These are phyloP conservation scores for Starmerella floricola DNA, from an alignment of 805 yeast species.

Conservation along the genomic window DNA sequence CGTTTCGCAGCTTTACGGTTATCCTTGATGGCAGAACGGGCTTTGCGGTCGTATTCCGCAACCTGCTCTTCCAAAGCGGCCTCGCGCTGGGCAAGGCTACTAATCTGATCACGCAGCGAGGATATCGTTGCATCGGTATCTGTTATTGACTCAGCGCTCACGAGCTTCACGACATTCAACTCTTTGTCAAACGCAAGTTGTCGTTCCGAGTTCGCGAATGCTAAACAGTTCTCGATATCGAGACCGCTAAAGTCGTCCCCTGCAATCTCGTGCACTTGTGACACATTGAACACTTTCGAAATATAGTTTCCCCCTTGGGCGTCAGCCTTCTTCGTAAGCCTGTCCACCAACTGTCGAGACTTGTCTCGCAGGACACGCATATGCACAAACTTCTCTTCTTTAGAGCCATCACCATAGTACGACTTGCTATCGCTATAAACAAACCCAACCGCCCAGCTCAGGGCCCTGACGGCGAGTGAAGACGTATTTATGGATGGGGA, in stretches of 20 bases:
- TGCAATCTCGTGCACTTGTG: constrained; percentile 10
- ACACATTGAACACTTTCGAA: constrained; percentile 6
- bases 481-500: constrained; percentile 4
- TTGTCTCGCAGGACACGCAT: constrained; percentile 15
- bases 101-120: constrained; percentile 13
- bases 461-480: neutral
- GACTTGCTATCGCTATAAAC: constrained; percentile 22
- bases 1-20: constrained; percentile 14
- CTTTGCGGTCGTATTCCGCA: constrained; percentile 21
- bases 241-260: constrained; percentile 14
- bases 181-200: constrained; percentile 13
- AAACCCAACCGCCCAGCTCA: constrained; percentile 11
- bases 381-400: constrained; percentile 23
- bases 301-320: constrained; percentile 7
- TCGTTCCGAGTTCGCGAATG: constrained; percentile 22
- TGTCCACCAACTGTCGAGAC: constrained; percentile 9
- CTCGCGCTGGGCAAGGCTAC: constrained; percentile 20
- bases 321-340: constrained; percentile 8
- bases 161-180: constrained; percentile 19
- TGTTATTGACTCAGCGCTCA: constrained; percentile 7
- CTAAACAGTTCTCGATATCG: constrained; percentile 24
- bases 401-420: constrained; percentile 21
- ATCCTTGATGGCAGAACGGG: constrained; percentile 13
- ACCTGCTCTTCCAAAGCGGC: constrained; percentile 18
- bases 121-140: constrained; percentile 14